Base-by-base conservation (phyloP, 352 stramenopile species). In the Phytopythium vexans region DNA sequence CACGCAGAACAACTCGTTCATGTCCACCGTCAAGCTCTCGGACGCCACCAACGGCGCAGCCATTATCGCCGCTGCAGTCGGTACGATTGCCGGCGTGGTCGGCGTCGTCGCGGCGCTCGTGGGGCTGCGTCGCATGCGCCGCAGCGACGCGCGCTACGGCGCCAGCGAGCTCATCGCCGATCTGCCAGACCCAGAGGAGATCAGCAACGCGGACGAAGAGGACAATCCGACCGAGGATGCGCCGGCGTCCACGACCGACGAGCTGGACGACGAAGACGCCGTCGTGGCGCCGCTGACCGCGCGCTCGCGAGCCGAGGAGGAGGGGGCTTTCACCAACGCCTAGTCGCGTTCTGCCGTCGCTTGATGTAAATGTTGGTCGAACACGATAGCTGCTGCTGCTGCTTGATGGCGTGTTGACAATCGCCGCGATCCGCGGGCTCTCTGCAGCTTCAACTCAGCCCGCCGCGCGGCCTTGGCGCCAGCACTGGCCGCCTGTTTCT, bases 111-210 rank as follows among this genome's bases (percentile, higher is more conserved):
- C 47, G 4, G 61, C 62, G 35, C 36, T 68, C 31, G 42, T 74
- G 31, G 61, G 65, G 27, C 47, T 69, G 40, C 48, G 55, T 14
- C 54, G 62, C 5, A 51, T 68, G 54, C 62, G 63, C 35, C 50
- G 64, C n/a, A 72, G 64, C 52, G 56, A 72, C 48, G 55, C 64
- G 1, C 53, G 46, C 38, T 68, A 70, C 42, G 53, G 61, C 8
- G 52, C 53, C 11, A 53, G 68, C 7, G 65, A 73, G 52, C 43
- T 74, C 39, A 58, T 41, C 5, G 64, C 64, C 4, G 58, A 74
- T 43, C 52, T 72, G 49, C 66, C 66, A 14, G 54, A 66, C 21
- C 61, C 62, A 7, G 56, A 54, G 32, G 33, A 37, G 14, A 49
- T 48, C 14, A 49, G 42, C 16, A 35, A 58, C 44, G 32, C 15